Base-by-base conservation (phyloP, 108 stramenopile genomes). In the Nitzschia palea region DNA sequence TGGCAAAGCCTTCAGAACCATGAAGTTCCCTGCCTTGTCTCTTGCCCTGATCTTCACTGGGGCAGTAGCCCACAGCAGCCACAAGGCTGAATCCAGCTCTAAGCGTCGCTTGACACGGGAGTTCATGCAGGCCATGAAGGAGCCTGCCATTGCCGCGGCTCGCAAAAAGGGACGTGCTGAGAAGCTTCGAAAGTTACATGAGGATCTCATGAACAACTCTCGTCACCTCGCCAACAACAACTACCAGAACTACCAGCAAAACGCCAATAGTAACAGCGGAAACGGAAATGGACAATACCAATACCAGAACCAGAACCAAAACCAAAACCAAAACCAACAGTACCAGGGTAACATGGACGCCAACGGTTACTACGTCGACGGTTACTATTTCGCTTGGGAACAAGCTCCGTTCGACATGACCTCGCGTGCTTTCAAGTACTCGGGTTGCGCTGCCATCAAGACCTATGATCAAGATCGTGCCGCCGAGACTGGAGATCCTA, bases 401-500 rank as follows among this genome's bases (percentile, higher is more conserved):
- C 70, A 71, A 23, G 73, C 56, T 43, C 74, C 70, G 10, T 81
- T 88, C 54, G 86, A 94, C 63, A 74, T 94, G 32, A 68, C 80
- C 32, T 42, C 73, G 29, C 86, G 84, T 72, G 80, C 90, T 35
- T 68, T 94, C 84, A 87, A 88, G 72, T 94, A 87, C 79, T 76
- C 88, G 42, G 86, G 88, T 56, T 94, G 93, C 61, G 76, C 88
- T 34, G 74, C 88, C 44, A 79, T 94, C 67, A 83, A 89, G 76
- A 70, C 80, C 26, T 91, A 68, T 57, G 63, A 70, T 40, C 74
- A 67, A 42, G 76, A 78, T 0, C 73, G 75, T 37, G 54, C 55
- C 28, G 54, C 20, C 64, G 74, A 73, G 23, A 80, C 71, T 31
- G 55, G 54, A 22, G 55, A 57, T 40, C 67, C 74, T 20, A 67